phyloP scores from a whole-genome alignment of 306 rosid species.

The Citrullus colocynthis region DNA sequence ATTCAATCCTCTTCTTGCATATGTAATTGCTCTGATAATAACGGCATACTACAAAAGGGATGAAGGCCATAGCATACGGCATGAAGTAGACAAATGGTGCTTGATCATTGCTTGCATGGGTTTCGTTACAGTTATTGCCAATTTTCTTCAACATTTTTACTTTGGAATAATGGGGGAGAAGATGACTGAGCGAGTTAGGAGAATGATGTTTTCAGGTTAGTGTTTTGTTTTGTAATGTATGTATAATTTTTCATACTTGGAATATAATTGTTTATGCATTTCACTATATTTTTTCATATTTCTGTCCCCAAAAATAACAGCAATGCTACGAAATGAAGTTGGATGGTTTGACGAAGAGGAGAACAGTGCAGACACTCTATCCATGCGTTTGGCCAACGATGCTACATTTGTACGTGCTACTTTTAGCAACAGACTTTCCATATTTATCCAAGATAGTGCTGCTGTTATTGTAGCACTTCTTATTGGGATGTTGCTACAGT shows the following conservation, averaged over 20 bases:
- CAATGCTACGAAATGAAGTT: slow-evolving; percentile 94
- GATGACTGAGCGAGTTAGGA: slow-evolving; percentile 98
- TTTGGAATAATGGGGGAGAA: slow-evolving; percentile 99
- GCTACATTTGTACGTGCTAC: slow-evolving; percentile 99
- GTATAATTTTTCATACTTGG: neutral
- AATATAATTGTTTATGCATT: neutral
- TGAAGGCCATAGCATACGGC: slow-evolving; percentile 21
- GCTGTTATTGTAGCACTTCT: slow-evolving; percentile 91
- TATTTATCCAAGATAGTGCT: slow-evolving; percentile 96
- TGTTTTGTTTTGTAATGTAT: slow-evolving; percentile 11
- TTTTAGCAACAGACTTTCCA: slow-evolving; percentile 94
- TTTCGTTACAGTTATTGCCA: slow-evolving; percentile 86
- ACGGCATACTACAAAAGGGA: slow-evolving; percentile 52
- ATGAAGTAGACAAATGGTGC: slow-evolving; percentile 85
- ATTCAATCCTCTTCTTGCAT: slow-evolving; percentile 97
- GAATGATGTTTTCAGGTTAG: slow-evolving; percentile 99
- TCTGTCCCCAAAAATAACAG: slow-evolving; percentile 24
- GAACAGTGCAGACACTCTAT: slow-evolving; percentile 91
- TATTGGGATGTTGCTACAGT: slow-evolving; percentile 73
- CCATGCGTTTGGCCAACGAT: slow-evolving; percentile 98
- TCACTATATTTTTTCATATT: neutral
- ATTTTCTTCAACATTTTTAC: slow-evolving; percentile 97
- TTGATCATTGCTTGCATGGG: slow-evolving; percentile 98
- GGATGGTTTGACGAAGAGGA: slow-evolving; percentile 99
- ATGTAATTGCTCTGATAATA: slow-evolving; percentile 80